These are phyloP conservation scores for Albophoma yamanashiensis DNA, from an alignment of 2,329 filamentous ascomycete species.

Conservation along the genomic window DNA sequence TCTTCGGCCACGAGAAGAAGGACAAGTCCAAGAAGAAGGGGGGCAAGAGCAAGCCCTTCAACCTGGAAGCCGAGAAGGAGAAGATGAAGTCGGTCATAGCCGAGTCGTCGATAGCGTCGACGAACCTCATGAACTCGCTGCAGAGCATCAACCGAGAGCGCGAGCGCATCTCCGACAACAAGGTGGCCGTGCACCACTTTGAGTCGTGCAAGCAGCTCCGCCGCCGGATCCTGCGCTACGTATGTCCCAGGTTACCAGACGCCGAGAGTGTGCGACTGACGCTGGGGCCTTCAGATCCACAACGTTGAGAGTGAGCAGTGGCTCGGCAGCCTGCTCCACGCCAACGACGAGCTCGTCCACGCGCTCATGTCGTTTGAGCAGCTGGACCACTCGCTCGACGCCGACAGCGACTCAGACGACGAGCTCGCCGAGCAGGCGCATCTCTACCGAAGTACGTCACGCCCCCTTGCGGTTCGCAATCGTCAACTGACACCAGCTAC, in stretches of 20 bases:
- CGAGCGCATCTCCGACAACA: slow-evolving; percentile 79
- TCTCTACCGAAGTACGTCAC: slow-evolving; percentile 45
- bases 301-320: slow-evolving; percentile 85
- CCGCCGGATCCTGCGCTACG: slow-evolving; percentile 75
- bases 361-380: slow-evolving; percentile 93
- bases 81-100: slow-evolving; percentile 83
- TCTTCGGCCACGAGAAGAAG: slow-evolving; percentile 28
- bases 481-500: slow-evolving; percentile 3
- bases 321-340: slow-evolving; percentile 81
- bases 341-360: slow-evolving; percentile 91
- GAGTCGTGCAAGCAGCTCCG: slow-evolving; percentile 79
- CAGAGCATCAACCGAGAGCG: slow-evolving; percentile 85
- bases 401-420: slow-evolving; percentile 61
- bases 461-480: slow-evolving; percentile 1
- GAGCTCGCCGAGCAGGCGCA: slow-evolving; percentile 57
- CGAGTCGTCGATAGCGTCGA: slow-evolving; percentile 80
- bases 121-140: slow-evolving; percentile 76
- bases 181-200: slow-evolving; percentile 63
- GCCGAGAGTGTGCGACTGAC: neutral
- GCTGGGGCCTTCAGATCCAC: slow-evolving; percentile 52
- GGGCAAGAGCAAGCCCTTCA: slow-evolving; percentile 57
- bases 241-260: slow-evolving; percentile 16
- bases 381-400: slow-evolving; percentile 75
- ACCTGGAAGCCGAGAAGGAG: slow-evolving; percentile 77
- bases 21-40: slow-evolving; percentile 35